These are phyloP conservation scores for Fistulinella prunicolor DNA, from an alignment of 768 basidiomycete species.

Conservation along the genomic window DNA sequence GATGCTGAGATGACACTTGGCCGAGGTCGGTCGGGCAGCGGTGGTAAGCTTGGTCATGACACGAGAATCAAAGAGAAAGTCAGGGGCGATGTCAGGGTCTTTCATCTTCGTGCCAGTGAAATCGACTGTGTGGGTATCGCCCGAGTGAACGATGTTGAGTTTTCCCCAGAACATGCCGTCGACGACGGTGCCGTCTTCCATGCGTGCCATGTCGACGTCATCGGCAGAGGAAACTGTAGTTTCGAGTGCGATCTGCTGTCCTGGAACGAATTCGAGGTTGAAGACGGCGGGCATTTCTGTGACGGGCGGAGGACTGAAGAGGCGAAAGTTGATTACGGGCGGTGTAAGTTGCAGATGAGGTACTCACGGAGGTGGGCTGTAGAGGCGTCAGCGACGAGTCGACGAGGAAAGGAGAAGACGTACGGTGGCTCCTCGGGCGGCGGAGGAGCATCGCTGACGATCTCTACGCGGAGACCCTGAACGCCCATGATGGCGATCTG, in stretches of 20 bases:
- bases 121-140: conserved; percentile 76
- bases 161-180: conserved; percentile 89
- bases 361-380: conserved; percentile 51
- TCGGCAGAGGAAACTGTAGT: conserved; percentile 74
- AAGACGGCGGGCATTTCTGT: conserved; percentile 86
- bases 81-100: conserved; percentile 60
- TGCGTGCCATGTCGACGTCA: conserved; percentile 86
- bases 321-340: neutral
- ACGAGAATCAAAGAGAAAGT: conserved; percentile 72
- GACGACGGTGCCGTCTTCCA: conserved; percentile 85
- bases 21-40: conserved; percentile 69
- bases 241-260: conserved; percentile 77
- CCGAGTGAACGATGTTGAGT: conserved; percentile 75
- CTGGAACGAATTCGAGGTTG: conserved; percentile 75
- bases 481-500: conserved; percentile 86
- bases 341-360: conserved; percentile 13
- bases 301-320: conserved; percentile 59
- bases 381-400: conserved; percentile 11
- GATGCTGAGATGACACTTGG: conserved; percentile 74
- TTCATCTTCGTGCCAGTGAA: conserved; percentile 76
- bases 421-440: conserved; percentile 83
- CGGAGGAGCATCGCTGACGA: conserved; percentile 81
- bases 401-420: conserved; percentile 15
- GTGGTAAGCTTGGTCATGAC: conserved; percentile 75
- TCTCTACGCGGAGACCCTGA: conserved; percentile 80